These are phyloP conservation scores for Claviceps monticola DNA, from an alignment of 2,329 filamentous ascomycete genomes.

Conservation along the genomic window DNA sequence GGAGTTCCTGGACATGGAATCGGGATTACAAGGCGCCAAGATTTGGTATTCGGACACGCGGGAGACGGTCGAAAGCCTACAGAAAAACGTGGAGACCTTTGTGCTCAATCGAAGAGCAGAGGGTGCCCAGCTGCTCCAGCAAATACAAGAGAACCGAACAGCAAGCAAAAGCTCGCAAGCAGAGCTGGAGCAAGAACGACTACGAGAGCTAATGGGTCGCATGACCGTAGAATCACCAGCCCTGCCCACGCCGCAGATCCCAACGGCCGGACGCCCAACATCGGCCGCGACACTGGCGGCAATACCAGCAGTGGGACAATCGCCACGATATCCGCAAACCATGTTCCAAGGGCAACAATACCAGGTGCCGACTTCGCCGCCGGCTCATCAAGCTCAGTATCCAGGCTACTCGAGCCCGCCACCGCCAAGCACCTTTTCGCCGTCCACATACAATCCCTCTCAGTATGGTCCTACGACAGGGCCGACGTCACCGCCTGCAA, in stretches of 20 bases:
- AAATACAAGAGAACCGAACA: slow-evolving; percentile 70
- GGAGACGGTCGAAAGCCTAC: slow-evolving; percentile 79
- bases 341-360: slow-evolving; percentile 47
- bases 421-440: slow-evolving; percentile 30
- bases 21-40: slow-evolving; percentile 76
- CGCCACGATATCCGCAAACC: slow-evolving; percentile 37
- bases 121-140: slow-evolving; percentile 74
- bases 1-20: slow-evolving; percentile 78
- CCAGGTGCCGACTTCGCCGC: slow-evolving; percentile 42
- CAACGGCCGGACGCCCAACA: slow-evolving; percentile 12
- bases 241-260: slow-evolving; percentile 15
- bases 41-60: slow-evolving; percentile 94
- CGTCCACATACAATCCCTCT: slow-evolving; percentile 43
- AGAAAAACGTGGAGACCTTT: slow-evolving; percentile 94
- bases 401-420: slow-evolving; percentile 27
- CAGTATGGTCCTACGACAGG: slow-evolving; percentile 44
- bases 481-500: slow-evolving; percentile 48
- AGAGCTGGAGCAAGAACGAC: slow-evolving; percentile 74
- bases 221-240: slow-evolving; percentile 67
- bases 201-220: slow-evolving; percentile 85
- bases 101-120: slow-evolving; percentile 89
- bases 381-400: slow-evolving; percentile 32
- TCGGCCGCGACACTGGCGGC: slow-evolving; percentile 29
- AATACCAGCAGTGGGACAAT: slow-evolving; percentile 36
- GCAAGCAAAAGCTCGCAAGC: slow-evolving; percentile 47